Evolutionary conservation across 371 early-diverging fungal genomes (phyloP), one percentile per base, ranked within the genome.

Genomic region (Rhizopus arrhizus): DNA sequence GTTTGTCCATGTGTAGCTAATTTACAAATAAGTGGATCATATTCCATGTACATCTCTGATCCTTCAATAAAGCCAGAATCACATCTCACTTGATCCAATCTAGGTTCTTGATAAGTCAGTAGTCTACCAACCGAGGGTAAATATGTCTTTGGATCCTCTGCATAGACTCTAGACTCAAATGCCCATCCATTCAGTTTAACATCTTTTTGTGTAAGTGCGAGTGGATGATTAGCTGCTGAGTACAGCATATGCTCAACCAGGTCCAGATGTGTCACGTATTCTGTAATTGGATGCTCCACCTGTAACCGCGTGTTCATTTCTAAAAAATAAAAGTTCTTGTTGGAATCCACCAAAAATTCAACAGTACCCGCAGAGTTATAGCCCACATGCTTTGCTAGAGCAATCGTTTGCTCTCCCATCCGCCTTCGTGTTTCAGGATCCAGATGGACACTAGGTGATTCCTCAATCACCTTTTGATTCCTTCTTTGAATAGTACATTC

Each of bases 201-300:
- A 42, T 85, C 85, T 43, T 87, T 78, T 61, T 86, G 85, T 13
- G 70, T 74, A 15, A 87, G 61, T 12, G 72, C 48, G 31, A 91
- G 69, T 45, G 80, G 80, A 51, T 88, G 82, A 12, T 84, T 84
- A 11, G 91, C 87, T 38, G 93, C 93, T 31, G 92, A 87, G 53
- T 86, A 86, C 22, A 93, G 80, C 92, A 92, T 91, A 65, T 88
- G 90, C 66, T 93, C 95, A 41, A 98, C 98, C 34, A 99, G 74
- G 76, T 99, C 98, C 35, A 95, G 69, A 1, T 91, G 91, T 3
- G 96, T 95, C 35, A 96, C 90, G 60, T 88, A 85, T 72, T 99
- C 99, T 29, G 98, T 98, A 52, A 98, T 91, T 6, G 98, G 97
- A 79, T 98, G 99, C 77, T 99, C 99, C 46, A 95, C 96, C 64